Base-by-base conservation (phyloP, 2,329 filamentous ascomycete species). In the Aspergillus ustus region DNA sequence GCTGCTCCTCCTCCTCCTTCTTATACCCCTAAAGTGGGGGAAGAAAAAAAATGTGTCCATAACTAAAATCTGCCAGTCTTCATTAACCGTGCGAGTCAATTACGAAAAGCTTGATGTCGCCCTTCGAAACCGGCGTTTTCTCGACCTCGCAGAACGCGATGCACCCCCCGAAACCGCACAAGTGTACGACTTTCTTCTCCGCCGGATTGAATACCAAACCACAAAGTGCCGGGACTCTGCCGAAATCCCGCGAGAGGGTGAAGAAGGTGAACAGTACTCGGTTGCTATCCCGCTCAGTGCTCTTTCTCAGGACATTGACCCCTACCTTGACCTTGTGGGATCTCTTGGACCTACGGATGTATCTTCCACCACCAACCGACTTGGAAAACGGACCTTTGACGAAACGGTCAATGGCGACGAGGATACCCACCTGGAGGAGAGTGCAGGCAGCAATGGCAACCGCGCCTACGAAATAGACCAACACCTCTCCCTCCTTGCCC, bases 41-140 rank as follows among this genome's bases (percentile, higher is more conserved):
- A 59, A 25, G 1, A 25, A 25, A 25, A 25, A 25, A 25, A 25
- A 25, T 4, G 6, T 3, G 6, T 25, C 25, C 25, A 66, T 63
- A 52, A 63, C n/a, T 46, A n/a, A 40, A 60, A 34, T 1, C 8
- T 19, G 9, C 28, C 72, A 96, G 89, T 85, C 87, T 53, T 85
- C 90, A 61, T 82, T 93, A 66, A 84, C 93, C 40, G 82, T 98
- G 52, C 87, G 89, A 29, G 82, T 97, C 58, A 97, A 97, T 73
- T 89, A 92, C 70, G 90, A 93, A 59, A 96, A 94, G 75, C 91
- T 92, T 62, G 82, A 89, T 7, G 91, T 97, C 9, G 88, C 91
- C 53, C 82, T 97, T 65, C 91, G 94, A 60, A 97, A 92, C 69
- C 85, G 89, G 66, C 87, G 88, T 20, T 87, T 98, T 2, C 87